Conservation (phyloP, 2,329 filamentous ascomycete species). For the Xylaria sp. region DNA sequence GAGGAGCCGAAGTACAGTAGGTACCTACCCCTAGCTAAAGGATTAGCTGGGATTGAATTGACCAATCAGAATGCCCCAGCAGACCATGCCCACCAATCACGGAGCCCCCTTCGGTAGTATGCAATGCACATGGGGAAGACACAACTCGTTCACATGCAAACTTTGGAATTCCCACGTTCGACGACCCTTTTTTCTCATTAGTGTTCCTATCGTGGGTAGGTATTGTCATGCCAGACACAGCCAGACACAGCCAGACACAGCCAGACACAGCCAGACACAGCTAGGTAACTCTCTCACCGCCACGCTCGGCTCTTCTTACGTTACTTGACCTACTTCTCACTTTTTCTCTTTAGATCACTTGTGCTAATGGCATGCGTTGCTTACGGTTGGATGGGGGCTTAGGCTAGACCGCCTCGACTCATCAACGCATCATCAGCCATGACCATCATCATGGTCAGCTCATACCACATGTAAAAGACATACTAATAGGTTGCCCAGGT, state of each 20-base stretch:
- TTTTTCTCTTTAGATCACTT: neutral
- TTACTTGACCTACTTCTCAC: neutral
- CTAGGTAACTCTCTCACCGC: slow-evolving; percentile 5
- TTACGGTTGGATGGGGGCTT: neutral
- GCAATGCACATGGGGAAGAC: slow-evolving; percentile 5
- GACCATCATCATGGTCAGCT: neutral
- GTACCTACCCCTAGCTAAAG: slow-evolving; percentile 1
- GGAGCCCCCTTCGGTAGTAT: neutral
- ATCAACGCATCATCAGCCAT: neutral
- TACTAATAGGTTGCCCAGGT: neutral
- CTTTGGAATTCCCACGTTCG: neutral
- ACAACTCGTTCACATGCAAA: slow-evolving; percentile 16
- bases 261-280: neutral
- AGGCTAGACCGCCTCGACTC: slow-evolving; percentile 9
- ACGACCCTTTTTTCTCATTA: neutral
- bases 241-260: neutral
- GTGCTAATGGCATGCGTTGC: neutral
- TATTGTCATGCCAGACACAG: neutral
- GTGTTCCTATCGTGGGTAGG: neutral
- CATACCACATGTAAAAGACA: neutral
- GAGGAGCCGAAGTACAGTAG: neutral
- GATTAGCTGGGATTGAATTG: slow-evolving; percentile 24
- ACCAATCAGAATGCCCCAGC: slow-evolving; percentile 26
- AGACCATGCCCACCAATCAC: slow-evolving; percentile 15
- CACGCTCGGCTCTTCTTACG: neutral